Evolutionary conservation across 2,329 filamentous ascomycete species (phyloP).

Genomic region (Ciborinia camelliae): DNA sequence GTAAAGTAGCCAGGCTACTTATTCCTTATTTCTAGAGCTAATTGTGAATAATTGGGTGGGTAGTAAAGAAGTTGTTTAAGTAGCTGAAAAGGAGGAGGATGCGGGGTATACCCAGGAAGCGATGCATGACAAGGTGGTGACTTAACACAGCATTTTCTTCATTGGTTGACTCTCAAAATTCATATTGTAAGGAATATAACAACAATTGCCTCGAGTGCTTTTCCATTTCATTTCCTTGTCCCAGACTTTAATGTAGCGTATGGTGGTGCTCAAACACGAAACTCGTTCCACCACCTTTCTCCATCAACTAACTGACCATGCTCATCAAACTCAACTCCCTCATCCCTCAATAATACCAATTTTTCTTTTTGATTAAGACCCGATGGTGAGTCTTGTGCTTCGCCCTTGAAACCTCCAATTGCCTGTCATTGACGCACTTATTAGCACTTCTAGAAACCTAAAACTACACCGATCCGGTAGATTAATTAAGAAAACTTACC

Average conservation of each 20-base stretch:
- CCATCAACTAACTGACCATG: neutral
- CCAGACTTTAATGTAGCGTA: neutral
- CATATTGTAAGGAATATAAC: neutral
- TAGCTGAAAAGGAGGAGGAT: too few relatives aligned
- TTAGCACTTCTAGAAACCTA: neutral
- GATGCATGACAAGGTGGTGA: too few relatives aligned
- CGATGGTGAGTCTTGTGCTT: constrained; percentile 49
- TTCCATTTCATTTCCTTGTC: neutral
- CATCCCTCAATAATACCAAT: constrained; percentile 25
- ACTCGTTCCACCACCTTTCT: neutral
- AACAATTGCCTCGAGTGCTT: neutral
- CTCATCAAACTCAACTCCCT: constrained; percentile 5
- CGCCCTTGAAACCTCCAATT: constrained; percentile 51
- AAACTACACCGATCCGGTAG: neutral
- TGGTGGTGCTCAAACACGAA: neutral
- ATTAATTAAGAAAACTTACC: constrained; percentile 36
- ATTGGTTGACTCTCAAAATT: neutral
- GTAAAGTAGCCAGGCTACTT: too few relatives aligned
- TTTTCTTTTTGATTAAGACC: constrained; percentile 48
- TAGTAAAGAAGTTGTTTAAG: too few relatives aligned
- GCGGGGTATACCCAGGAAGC: too few relatives aligned
- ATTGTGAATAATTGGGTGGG: too few relatives aligned
- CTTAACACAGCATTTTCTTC: neutral
- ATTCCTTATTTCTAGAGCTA: too few relatives aligned
- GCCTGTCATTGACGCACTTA: constrained; percentile 21